These are phyloP conservation scores for Carex arenaria DNA, from an alignment of 202 grass and related monocot species.

Conservation along the genomic window DNA sequence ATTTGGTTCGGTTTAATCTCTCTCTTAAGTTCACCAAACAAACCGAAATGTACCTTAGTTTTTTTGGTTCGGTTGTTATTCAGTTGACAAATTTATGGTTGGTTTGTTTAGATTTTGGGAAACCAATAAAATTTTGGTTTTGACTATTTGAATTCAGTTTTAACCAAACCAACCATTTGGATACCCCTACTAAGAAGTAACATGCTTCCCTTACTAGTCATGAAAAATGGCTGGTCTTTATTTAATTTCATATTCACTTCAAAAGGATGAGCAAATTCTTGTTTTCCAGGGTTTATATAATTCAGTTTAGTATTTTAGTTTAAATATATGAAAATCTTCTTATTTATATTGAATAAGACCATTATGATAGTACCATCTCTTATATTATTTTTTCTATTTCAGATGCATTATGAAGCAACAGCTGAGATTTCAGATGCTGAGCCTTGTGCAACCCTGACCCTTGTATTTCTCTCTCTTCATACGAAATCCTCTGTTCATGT, in stretches of 20 bases:
- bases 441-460: constrained; percentile 62
- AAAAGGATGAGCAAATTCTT: background rate
- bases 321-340: constrained; percentile 16
- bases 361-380: background rate
- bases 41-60: too few relatives aligned
- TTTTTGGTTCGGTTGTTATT: too few relatives aligned
- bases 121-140: too few relatives aligned
- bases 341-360: constrained; percentile 9
- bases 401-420: constrained; percentile 91
- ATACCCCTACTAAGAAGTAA: too few relatives aligned
- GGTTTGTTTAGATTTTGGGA: too few relatives aligned
- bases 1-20: too few relatives aligned
- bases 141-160: too few relatives aligned
- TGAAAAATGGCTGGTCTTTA: background rate
- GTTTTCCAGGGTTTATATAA: background rate
- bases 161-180: too few relatives aligned
- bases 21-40: too few relatives aligned
- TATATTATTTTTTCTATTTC: constrained; percentile 24
- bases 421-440: constrained; percentile 82
- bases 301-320: constrained; percentile 3
- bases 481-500: constrained; percentile 71
- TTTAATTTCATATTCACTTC: background rate
- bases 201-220: background rate
- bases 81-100: too few relatives aligned
- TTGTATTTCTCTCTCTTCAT: constrained; percentile 79